Evolutionary conservation across 192 early-diverging fungal species (phyloP), one percentile per base, ranked within the genome.

Genomic region (Podila horticola): DNA sequence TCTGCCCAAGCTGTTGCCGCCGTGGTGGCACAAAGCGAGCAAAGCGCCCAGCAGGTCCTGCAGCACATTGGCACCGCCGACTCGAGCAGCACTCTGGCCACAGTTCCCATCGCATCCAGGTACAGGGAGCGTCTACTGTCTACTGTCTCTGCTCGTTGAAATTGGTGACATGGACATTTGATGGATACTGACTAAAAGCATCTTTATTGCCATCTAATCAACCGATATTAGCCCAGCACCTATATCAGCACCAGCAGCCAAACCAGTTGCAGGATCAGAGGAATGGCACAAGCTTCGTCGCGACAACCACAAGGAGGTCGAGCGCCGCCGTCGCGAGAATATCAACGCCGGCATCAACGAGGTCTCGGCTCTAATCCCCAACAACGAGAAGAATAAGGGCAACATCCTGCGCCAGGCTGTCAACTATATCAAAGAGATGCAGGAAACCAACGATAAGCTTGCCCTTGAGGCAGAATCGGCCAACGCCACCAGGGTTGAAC

Each of bases 301-400:
- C 9, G 88, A 93, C 66, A 94, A 90, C 72, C 95, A 97, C 85
- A 95, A 95, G 84, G 93, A 96, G 63, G 92, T 97, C 5, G 95
- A 97, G 74, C 84, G 92, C 34, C 86, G 93, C 33, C 91, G 95
- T 49, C 90, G 95, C 45, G 95, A 97, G 63, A 92, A 86, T 7
- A 97, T 97, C 86, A 94, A 93, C 76, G 83, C 87, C 1, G 94
- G 93, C 5, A 95, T 97, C 72, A 88, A 88, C 58, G 90, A 93
- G 30, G 74, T 97, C 38, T 91, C 92, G 15, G 82, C 84, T 51
- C 77, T 95, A 4, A 82, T 95, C 15, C 94, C 94, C 0, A 86
- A 85, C 22, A 74, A 81, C 13, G 89, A 92, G 69, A 93, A 91
- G 82, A 94, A 95, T 85, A 94, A 94, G 74, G 91, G 91, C 29